A percentile compares a stretch with the other conserved stretches of the same genome.
phyloP scores from a whole-genome alignment of 176 grass and related monocot genomes.

The Paspalum vaginatum region DNA sequence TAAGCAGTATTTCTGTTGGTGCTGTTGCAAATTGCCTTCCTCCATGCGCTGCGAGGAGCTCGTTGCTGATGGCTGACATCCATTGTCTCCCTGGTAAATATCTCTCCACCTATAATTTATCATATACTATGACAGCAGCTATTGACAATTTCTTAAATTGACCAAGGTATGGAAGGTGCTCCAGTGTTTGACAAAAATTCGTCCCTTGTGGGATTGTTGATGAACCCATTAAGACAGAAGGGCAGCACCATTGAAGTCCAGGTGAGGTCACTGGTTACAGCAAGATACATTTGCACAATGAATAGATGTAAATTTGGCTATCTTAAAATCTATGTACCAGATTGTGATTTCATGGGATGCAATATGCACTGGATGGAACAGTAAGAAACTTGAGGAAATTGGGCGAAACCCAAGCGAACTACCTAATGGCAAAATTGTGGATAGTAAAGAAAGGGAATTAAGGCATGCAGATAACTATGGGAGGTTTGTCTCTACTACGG shows the following conservation, averaged over 20 bases:
- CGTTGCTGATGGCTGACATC: conserved; percentile 79
- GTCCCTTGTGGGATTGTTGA: conserved; percentile 77
- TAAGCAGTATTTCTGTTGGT: conserved; percentile 76
- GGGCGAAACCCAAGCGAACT: conserved; percentile 36
- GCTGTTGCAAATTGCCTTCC: conserved; percentile 82
- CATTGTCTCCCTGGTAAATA: conserved; percentile 79
- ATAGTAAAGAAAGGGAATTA: conserved; percentile 36
- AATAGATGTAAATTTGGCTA: conserved; percentile 30
- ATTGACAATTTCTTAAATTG: conserved; percentile 43
- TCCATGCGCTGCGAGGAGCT: conserved; percentile 50
- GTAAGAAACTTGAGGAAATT: conserved; percentile 47
- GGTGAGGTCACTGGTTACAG: conserved; percentile 52
- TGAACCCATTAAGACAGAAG: conserved; percentile 80
- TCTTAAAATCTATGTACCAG: conserved; percentile 51
- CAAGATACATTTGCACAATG: conserved; percentile 13
- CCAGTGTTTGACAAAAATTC: conserved; percentile 78
- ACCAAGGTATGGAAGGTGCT: conserved; percentile 89
- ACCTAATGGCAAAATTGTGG: conserved; percentile 33
- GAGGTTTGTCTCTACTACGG: conserved; percentile 40
- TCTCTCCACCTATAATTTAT: conserved; percentile 11
- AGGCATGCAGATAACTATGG: conserved; percentile 21
- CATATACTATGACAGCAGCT: conserved; percentile 32
- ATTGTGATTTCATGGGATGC: conserved; percentile 89
- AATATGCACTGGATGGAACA: conserved; percentile 60
- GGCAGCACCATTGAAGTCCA: conserved; percentile 75